phyloP scores from a whole-genome alignment of 345 rosid genomes.

The Gynandropsis gynandra region DNA sequence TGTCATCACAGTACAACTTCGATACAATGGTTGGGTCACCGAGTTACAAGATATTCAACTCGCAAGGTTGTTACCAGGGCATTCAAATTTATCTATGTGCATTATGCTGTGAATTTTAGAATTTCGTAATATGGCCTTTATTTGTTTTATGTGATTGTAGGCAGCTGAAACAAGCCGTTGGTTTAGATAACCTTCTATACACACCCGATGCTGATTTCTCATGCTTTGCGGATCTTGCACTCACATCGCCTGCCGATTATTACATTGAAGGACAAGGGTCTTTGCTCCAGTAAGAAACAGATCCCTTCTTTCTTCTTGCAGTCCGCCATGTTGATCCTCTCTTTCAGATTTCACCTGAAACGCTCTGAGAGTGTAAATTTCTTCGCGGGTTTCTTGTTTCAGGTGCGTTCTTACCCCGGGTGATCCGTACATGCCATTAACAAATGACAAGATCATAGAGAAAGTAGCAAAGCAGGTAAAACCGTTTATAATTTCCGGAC shows the following conservation, averaged over 20 bases:
- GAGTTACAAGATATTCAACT: slow-evolving; percentile 75
- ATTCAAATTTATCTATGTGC: not conserved
- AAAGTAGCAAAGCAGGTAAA: slow-evolving; percentile 83
- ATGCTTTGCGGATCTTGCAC: slow-evolving; percentile 91
- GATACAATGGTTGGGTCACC: slow-evolving; percentile 98
- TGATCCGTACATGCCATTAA: slow-evolving; percentile 87
- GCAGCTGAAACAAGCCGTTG: slow-evolving; percentile 71
- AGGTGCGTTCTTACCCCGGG: slow-evolving; percentile 96
- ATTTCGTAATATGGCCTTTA: not conserved
- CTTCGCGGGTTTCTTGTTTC: slow-evolving; percentile 19
- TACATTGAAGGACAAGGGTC: slow-evolving; percentile 94
- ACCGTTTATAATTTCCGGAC: slow-evolving; percentile 2
- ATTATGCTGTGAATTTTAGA: slow-evolving; percentile 2
- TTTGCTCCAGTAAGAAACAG: slow-evolving; percentile 78
- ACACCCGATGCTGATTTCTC: slow-evolving; percentile 99
- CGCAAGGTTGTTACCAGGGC: slow-evolving; percentile 44
- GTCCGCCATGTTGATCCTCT: too few species aligned
- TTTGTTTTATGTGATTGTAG: slow-evolving; percentile 50
- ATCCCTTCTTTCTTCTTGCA: too few species aligned
- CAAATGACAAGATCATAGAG: slow-evolving; percentile 72
- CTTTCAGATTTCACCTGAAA: not conserved
- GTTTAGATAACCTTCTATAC: slow-evolving; percentile 89
- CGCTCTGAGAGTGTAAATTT: not conserved
- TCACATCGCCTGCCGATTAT: slow-evolving; percentile 87
- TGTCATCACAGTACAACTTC: slow-evolving; percentile 80